Percentiles rank a stretch among this genome's conserved stretches.
Evolutionary conservation across 164 flowering plant species (phyloP).

Genomic region (Akebia trifoliata): DNA sequence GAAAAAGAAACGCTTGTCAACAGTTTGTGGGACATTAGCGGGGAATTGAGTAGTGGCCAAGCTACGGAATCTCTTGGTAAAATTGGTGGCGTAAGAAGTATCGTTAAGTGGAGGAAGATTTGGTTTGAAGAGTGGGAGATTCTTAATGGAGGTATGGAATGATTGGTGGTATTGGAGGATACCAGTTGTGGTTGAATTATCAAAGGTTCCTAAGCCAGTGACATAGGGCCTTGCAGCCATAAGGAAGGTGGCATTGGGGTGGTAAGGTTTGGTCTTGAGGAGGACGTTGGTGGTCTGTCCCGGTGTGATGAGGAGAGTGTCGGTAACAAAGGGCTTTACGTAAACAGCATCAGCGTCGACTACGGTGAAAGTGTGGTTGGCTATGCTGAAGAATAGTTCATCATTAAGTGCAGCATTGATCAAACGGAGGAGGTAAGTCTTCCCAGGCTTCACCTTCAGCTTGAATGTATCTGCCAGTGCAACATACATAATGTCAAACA

Average conservation of each 20-base stretch:
- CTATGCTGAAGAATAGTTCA: constrained; percentile 76
- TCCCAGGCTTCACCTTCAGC: constrained; percentile 63
- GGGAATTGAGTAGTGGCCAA: constrained; percentile 35
- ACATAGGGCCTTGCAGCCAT: constrained; percentile 50
- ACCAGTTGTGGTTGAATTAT: constrained; percentile 49
- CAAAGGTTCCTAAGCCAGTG: constrained; percentile 44
- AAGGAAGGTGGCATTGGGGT: constrained; percentile 38
- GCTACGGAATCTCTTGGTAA: constrained; percentile 31
- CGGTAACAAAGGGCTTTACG: constrained; percentile 58
- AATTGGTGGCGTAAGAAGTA: constrained; percentile 37
- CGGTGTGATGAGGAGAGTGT: constrained; percentile 49
- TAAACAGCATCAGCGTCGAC: constrained; percentile 71
- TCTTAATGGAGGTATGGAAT: neutral
- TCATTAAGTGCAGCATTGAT: constrained; percentile 78
- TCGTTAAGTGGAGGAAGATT: constrained; percentile 43
- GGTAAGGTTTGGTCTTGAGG: constrained; percentile 34
- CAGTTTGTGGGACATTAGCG: constrained; percentile 39
- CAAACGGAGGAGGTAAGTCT: constrained; percentile 66
- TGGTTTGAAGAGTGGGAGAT: constrained; percentile 21
- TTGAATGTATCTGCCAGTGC: constrained; percentile 52
- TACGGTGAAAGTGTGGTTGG: constrained; percentile 58
- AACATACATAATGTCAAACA: neutral
- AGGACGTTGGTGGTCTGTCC: constrained; percentile 81
- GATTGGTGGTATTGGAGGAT: constrained; percentile 39
- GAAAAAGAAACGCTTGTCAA: constrained; percentile 43